Conservation (phyloP, 179 eudicot species). For the Actinidia polygama region DNA sequence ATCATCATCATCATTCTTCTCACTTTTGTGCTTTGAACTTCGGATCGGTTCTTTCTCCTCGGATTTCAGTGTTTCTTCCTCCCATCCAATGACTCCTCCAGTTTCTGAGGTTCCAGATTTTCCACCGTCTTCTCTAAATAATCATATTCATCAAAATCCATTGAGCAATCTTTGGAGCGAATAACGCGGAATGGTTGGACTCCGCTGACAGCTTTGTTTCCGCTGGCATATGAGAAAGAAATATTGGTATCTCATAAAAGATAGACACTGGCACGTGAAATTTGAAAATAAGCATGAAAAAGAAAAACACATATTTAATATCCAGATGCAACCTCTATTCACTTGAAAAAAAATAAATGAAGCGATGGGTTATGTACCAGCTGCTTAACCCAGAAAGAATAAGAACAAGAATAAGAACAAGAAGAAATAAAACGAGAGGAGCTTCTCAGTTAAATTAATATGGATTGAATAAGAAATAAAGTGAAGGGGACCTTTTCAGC, state of each 20-base stretch:
- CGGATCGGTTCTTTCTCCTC: conserved; percentile 48
- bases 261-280: background rate
- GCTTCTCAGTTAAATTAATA: too few species aligned
- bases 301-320: background rate
- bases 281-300: background rate
- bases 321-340: background rate
- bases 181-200: background rate
- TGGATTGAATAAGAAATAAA: too few species aligned
- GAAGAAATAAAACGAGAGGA: too few species aligned
- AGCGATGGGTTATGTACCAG: too few species aligned
- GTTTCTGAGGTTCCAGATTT: conserved; percentile 46
- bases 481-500: background rate
- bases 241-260: background rate
- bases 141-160: conserved; percentile 91
- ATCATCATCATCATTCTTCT: conserved; percentile 47
- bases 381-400: too few species aligned
- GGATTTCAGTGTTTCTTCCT: conserved; percentile 40
- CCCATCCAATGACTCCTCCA: conserved; percentile 57
- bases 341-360: too few species aligned
- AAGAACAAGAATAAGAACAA: too few species aligned
- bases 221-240: background rate
- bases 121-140: conserved; percentile 78
- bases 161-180: conserved; percentile 18
- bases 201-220: background rate
- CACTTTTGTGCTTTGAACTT: conserved; percentile 59